Evolutionary conservation across 306 rosid genomes (phyloP).

Genomic region (Malus sieversii): DNA sequence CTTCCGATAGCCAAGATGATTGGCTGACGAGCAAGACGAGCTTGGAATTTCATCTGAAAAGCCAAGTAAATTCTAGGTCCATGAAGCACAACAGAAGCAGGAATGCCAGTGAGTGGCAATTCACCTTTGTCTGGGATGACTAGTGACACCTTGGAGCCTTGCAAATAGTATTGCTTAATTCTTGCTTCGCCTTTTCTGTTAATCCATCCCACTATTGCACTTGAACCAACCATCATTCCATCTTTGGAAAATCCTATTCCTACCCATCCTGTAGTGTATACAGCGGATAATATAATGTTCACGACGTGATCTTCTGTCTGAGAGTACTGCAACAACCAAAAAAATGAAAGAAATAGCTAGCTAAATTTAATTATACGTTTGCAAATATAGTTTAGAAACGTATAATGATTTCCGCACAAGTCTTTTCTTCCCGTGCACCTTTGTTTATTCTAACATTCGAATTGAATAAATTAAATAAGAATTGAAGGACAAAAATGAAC

Average conservation of each 20-base stretch:
- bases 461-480: neutral
- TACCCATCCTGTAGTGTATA: conserved; percentile 93
- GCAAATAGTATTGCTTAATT: conserved; percentile 73
- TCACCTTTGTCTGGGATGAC: conserved; percentile 83
- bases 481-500: neutral
- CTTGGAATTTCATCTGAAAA: conserved; percentile 62
- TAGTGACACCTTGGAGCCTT: conserved; percentile 55
- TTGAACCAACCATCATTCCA: conserved; percentile 91
- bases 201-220: conserved; percentile 95
- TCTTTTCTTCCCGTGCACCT: no score
- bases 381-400: neutral
- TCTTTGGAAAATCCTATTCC: conserved; percentile 87
- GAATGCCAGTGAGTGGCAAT: conserved; percentile 76
- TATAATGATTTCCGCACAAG: neutral
- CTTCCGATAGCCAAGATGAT: conserved; percentile 70
- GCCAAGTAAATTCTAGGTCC: conserved; percentile 86
- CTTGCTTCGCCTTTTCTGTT: conserved; percentile 77
- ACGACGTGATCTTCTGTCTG: conserved; percentile 50
- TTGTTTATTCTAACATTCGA: neutral
- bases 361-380: neutral
- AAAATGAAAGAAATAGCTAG: neutral
- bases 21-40: conserved; percentile 58
- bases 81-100: conserved; percentile 74
- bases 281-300: conserved; percentile 74
- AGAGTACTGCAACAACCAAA: conserved; percentile 49